Conservation (phyloP, 1,284 basidiomycete species). For the Thelephora terrestris region DNA sequence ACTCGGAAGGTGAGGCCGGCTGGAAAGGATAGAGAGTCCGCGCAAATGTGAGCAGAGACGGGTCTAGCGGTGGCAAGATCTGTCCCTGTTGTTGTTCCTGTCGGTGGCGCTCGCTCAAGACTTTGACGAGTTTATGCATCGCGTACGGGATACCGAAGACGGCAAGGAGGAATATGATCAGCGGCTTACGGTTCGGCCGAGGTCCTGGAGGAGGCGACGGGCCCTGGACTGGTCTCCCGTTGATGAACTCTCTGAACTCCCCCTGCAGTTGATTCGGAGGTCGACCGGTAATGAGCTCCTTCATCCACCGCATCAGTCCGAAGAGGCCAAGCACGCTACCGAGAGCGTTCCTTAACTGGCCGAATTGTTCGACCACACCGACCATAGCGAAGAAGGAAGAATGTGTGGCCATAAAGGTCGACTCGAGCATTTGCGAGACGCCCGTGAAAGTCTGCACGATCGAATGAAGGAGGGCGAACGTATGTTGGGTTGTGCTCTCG, state of each 20-base stretch:
- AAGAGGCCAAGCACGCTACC: constrained; percentile 92
- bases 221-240: constrained; percentile 51
- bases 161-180: constrained; percentile 93
- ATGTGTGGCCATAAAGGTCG: constrained; percentile 98
- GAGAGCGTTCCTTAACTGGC: constrained; percentile 82
- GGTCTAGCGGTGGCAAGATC: constrained; percentile 55
- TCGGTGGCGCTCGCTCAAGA: constrained; percentile 60
- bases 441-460: constrained; percentile 96
- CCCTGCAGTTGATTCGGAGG: constrained; percentile 21
- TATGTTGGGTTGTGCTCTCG: constrained; percentile 83
- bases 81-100: constrained; percentile 28
- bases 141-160: constrained; percentile 90
- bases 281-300: constrained; percentile 51
- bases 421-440: constrained; percentile 96
- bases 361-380: constrained; percentile 93
- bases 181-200: constrained; percentile 78
- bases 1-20: constrained; percentile 67
- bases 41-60: constrained; percentile 77
- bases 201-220: constrained; percentile 34
- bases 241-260: constrained; percentile 63
- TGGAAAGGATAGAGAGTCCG: constrained; percentile 79
- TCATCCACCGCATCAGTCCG: constrained; percentile 79
- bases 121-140: constrained; percentile 83
- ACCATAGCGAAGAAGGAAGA: constrained; percentile 99
- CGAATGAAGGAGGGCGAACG: constrained; percentile 88